Evolutionary conservation across 331 rosid genomes (phyloP).

Genomic region (Ulmus americana): DNA sequence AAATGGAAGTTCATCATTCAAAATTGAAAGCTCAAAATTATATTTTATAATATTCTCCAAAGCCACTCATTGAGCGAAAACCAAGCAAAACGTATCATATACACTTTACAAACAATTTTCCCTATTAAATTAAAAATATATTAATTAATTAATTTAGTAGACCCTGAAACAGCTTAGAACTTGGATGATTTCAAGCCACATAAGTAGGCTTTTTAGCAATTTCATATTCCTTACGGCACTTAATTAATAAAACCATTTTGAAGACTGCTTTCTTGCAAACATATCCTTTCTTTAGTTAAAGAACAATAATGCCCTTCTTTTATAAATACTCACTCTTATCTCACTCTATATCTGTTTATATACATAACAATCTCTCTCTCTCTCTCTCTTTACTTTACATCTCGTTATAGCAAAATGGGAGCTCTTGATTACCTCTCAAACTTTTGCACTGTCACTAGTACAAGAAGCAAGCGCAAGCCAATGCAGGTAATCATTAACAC

Average conservation of each 20-base stretch:
- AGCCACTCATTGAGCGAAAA: conserved; percentile 26
- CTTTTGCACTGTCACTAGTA: conserved; percentile 52
- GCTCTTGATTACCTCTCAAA: conserved; percentile 67
- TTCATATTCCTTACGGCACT: conserved; percentile 12
- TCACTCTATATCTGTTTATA: neutral
- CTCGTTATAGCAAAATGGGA: conserved; percentile 45
- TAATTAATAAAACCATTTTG: conserved; percentile 19
- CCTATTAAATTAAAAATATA: conserved; percentile 7
- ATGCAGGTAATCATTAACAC: conserved; percentile 55
- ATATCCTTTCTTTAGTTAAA: conserved; percentile 19
- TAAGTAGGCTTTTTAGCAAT: conserved; percentile 26
- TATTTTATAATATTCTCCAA: neutral
- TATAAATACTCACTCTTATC: neutral
- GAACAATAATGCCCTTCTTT: conserved; percentile 7
- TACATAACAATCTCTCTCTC: conserved; percentile 6
- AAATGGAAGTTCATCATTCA: too few relatives aligned
- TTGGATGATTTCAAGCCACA: conserved; percentile 26
- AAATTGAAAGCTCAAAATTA: too few relatives aligned
- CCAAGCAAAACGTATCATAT: conserved; percentile 13
- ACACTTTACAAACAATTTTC: conserved; percentile 18
- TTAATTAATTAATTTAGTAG: neutral
- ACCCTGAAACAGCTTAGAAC: conserved; percentile 18
- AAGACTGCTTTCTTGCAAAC: conserved; percentile 19
- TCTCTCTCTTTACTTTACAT: conserved; percentile 15
- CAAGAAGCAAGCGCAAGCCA: conserved; percentile 61